A percentile compares a stretch with the other conserved stretches of the same genome.
Conservation (phyloP, 2,329 filamentous ascomycete species). For the Botrytis fragariae region DNA sequence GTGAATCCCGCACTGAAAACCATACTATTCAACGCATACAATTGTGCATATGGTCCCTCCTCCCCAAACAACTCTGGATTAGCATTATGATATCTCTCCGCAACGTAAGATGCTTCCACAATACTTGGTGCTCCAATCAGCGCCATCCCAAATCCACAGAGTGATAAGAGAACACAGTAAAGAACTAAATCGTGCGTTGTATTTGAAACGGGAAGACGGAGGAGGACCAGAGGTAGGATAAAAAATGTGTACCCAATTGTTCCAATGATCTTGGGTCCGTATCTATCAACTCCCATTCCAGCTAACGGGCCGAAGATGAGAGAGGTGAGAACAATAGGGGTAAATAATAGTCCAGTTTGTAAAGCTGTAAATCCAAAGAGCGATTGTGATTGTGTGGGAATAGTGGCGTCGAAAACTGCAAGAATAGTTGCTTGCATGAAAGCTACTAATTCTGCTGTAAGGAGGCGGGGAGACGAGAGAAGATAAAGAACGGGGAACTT, state of each 20-base stretch:
- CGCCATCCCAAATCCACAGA: constrained; percentile 52
- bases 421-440: constrained; percentile 46
- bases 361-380: constrained; percentile 42
- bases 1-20: constrained; percentile 59
- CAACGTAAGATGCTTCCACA: constrained; percentile 55
- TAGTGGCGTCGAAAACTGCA: constrained; percentile 42
- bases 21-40: constrained; percentile 64
- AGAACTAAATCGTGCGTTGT: constrained; percentile 44
- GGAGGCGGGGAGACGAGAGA: constrained; percentile 42
- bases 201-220: constrained; percentile 45
- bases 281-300: constrained; percentile 42
- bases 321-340: constrained; percentile 41
- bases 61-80: constrained; percentile 55
- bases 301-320: constrained; percentile 39
- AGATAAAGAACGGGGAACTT: constrained; percentile 49
- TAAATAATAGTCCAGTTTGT: constrained; percentile 41
- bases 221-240: constrained; percentile 36
- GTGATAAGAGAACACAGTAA: constrained; percentile 45
- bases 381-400: constrained; percentile 40
- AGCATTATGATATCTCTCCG: constrained; percentile 53
- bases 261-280: constrained; percentile 39
- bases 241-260: constrained; percentile 36
- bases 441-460: constrained; percentile 42
- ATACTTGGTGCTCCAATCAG: constrained; percentile 53
- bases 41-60: constrained; percentile 60